phyloP scores from a whole-genome alignment of 1,139 yeast species.

The Magnusiomyces ingens region DNA sequence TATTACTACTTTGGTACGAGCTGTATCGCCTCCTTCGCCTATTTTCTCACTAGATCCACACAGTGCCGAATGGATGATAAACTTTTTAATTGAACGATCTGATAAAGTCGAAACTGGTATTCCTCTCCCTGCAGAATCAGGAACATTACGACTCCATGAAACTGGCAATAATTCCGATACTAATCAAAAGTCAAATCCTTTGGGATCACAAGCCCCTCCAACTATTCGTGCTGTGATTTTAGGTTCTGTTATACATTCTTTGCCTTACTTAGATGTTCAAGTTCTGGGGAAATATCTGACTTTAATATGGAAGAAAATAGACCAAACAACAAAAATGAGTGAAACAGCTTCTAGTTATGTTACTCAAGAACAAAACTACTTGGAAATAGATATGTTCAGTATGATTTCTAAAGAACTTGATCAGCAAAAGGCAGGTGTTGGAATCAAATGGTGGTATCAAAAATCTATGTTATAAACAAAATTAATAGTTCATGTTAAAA shows the following conservation, averaged over 20 bases:
- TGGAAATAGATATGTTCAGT: conserved; percentile 37
- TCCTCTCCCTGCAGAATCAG: conserved; percentile 35
- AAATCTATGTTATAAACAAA: conserved; percentile 8
- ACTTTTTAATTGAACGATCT: neutral
- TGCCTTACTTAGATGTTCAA: conserved; percentile 49
- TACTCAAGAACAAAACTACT: conserved; percentile 30
- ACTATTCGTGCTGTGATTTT: conserved; percentile 50
- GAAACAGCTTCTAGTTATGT: neutral
- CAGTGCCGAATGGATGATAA: conserved; percentile 38
- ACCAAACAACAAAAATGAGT: conserved; percentile 2
- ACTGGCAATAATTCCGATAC: conserved; percentile 6
- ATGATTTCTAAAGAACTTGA: conserved; percentile 46
- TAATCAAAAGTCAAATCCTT: conserved; percentile 19
- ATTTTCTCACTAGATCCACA: conserved; percentile 26
- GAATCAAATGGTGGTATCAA: conserved; percentile 60
- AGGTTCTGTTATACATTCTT: conserved; percentile 42
- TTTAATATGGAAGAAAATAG: conserved; percentile 12
- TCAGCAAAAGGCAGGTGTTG: conserved; percentile 54
- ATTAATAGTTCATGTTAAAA: neutral
- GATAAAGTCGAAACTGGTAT: conserved; percentile 25
- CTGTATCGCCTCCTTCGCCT: conserved; percentile 42
- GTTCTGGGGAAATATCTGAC: conserved; percentile 29
- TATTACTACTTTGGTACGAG: conserved; percentile 49
- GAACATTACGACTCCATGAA: conserved; percentile 26
- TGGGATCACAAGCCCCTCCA: conserved; percentile 31